Conservation (phyloP, 140 eudicot species). For the Stevia rebaudiana region DNA sequence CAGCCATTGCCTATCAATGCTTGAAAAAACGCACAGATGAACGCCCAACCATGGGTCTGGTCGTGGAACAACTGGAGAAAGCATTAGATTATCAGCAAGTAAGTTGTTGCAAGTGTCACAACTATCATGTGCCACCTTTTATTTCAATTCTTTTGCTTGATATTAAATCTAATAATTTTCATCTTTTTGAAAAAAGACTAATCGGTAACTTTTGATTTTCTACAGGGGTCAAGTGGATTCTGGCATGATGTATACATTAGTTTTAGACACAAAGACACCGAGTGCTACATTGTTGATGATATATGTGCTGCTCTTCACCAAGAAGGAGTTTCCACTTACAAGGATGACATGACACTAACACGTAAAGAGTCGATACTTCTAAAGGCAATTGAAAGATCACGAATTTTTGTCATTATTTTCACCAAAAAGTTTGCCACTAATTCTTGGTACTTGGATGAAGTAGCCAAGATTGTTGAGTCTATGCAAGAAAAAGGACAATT, state of each 20-base stretch:
- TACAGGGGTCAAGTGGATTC: conserved; percentile 6
- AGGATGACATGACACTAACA: background rate
- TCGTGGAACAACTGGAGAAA: conserved; percentile 17
- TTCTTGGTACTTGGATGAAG: conserved; percentile 12
- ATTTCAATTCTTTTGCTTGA: background rate
- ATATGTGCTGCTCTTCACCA: background rate
- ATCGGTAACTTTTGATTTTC: background rate
- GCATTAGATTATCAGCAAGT: conserved; percentile 12
- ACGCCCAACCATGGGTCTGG: conserved; percentile 26
- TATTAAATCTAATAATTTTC: background rate
- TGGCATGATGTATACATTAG: conserved; percentile 16
- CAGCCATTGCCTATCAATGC: conserved; percentile 20
- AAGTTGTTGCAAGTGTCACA: background rate
- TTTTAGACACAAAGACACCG: background rate
- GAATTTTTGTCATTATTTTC: background rate
- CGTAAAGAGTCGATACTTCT: background rate
- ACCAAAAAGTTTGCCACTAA: background rate
- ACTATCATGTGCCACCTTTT: background rate
- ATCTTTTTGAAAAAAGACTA: no score
- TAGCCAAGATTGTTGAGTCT: background rate
- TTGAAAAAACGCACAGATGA: background rate
- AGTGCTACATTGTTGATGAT: conserved; percentile 1
- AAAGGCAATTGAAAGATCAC: background rate
- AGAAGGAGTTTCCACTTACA: background rate
- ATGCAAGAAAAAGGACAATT: background rate